Base-by-base conservation (phyloP, 345 rosid genomes). In the Ailanthus altissimus region DNA sequence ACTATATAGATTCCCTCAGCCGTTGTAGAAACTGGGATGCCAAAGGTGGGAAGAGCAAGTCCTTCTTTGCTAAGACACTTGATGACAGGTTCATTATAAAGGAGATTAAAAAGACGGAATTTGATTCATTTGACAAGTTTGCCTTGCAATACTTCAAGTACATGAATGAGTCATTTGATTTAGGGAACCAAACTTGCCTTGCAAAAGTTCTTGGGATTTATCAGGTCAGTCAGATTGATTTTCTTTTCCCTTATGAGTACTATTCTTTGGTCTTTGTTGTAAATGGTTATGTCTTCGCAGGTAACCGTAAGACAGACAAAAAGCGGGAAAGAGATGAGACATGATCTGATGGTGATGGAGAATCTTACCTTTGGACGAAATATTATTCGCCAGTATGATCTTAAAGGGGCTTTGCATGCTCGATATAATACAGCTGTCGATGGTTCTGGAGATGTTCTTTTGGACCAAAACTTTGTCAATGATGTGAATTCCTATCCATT, bases 331-430 rank as follows among this genome's bases (percentile, higher is more conserved):
- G 98, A 96, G 83, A 73, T 70, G n/a, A 82, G 90, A 38, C 93
- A 89, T 62, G 99, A 96, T 85, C 88, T 96, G 76, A 90, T 93
- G 98, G 97, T 96, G 70, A 96, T 96, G 97, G 99, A 96, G 90
- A 96, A 96, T 82, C 97, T 96, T 58, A 86, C 90, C 61, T 96
- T 86, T 40, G 88, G 93, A 45, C 81, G 91, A 67, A 91, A 85
- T 69, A 81, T 93, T 36, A 84, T 87, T 80, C 98, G 99, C 10
- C 97, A 87, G 72, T 96, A 96, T 49, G 99, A 96, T 82, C 94
- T 96, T 36, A 96, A 96, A 86, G 99, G 99, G 2, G 97, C 98
- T 65, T 78, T 93, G 2, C 95, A 92, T 32, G 97, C 89, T 61
- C 93, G 98, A 68, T 89, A 78, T 70, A 84, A 75, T 80, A 81